Evolutionary conservation across 257 asterid species (phyloP).

Genomic region (Catharanthus roseus): DNA sequence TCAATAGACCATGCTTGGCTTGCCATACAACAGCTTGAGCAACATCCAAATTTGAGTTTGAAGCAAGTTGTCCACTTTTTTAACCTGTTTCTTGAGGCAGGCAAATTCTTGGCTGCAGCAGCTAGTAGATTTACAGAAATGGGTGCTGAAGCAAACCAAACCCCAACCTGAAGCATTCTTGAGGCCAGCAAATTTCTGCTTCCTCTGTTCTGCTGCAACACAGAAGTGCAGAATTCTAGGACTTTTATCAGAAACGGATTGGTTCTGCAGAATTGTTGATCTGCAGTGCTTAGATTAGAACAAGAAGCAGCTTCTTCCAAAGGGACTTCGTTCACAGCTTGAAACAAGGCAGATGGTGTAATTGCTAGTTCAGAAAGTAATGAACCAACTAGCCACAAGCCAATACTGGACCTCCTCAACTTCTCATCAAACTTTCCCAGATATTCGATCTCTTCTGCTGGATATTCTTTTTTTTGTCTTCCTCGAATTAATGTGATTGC

Average conservation of each 20-base stretch:
- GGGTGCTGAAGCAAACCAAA: constrained; percentile 80
- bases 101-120: constrained; percentile 55
- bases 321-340: constrained; percentile 49
- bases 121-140: constrained; percentile 53
- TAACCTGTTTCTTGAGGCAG: constrained; percentile 36
- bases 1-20: constrained; percentile 62
- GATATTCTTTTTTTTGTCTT: constrained; percentile 54
- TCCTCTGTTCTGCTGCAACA: constrained; percentile 43
- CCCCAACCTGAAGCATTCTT: constrained; percentile 73
- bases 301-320: constrained; percentile 32
- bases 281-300: constrained; percentile 33
- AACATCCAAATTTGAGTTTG: constrained; percentile 39
- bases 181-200: constrained; percentile 37
- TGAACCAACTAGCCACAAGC: constrained; percentile 59
- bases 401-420: constrained; percentile 61
- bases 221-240: constrained; percentile 37
- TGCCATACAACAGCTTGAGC: constrained; percentile 36
- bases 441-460: constrained; percentile 45
- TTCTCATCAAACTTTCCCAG: constrained; percentile 59
- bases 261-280: constrained; percentile 50
- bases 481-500: constrained; percentile 61
- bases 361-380: constrained; percentile 57
- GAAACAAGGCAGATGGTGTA: constrained; percentile 59
- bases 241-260: constrained; percentile 56
- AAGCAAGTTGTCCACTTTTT: constrained; percentile 50